Conservation (phyloP, 2,329 filamentous ascomycete genomes). For the Penicillium crustosum region DNA sequence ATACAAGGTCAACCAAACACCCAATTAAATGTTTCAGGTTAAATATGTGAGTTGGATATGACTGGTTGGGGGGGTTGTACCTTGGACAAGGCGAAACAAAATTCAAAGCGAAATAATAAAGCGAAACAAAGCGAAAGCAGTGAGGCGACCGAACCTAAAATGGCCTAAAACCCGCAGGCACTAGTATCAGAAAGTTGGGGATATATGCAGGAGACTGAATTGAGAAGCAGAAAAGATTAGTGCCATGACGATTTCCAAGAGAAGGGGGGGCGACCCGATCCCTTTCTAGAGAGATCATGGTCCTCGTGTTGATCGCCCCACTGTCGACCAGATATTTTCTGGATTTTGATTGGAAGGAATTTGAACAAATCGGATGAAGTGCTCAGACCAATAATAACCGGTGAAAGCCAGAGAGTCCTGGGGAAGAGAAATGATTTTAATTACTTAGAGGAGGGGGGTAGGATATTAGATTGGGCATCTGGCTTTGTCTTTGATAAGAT, state of each 20-base stretch:
- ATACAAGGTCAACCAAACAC: neutral
- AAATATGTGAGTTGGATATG: neutral
- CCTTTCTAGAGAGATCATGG: neutral
- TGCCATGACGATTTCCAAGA: neutral
- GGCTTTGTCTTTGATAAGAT: neutral
- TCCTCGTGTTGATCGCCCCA: slow-evolving; percentile 13
- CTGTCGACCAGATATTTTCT: too few relatives aligned
- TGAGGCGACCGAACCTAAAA: slow-evolving; percentile 7
- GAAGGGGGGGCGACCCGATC: neutral
- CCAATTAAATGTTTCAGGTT: neutral
- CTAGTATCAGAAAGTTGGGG: neutral
- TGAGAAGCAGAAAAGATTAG: slow-evolving; percentile 7
- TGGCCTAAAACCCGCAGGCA: neutral
- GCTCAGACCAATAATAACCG: slow-evolving; percentile 6
- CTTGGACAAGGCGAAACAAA: slow-evolving; percentile 2
- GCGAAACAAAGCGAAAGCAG: neutral
- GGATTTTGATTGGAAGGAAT: slow-evolving; percentile 9
- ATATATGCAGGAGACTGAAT: slow-evolving; percentile 5
- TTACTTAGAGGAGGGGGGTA: neutral
- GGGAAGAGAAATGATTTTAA: neutral
- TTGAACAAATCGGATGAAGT: slow-evolving; percentile 12
- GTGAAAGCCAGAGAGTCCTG: neutral
- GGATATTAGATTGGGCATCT: slow-evolving; percentile 3
- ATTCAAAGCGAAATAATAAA: neutral
- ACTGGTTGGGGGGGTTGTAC: neutral